A percentile compares a stretch with the other conserved stretches of the same genome.
These are phyloP conservation scores for Bipolaris bicolor DNA, from an alignment of 2,329 filamentous ascomycete species.

Conservation along the genomic window DNA sequence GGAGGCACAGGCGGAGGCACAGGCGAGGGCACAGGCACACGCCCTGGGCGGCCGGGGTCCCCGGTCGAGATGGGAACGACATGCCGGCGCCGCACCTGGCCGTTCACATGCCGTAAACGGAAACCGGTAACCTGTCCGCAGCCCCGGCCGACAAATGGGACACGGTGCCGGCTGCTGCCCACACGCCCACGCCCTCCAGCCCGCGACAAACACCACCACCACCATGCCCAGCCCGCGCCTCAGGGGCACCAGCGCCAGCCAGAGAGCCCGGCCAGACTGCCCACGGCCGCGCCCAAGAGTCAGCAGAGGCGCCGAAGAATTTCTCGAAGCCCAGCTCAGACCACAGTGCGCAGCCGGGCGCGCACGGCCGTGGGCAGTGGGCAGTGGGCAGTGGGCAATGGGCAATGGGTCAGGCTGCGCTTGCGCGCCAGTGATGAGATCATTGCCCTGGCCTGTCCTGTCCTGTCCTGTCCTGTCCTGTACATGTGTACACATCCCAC, in stretches of 20 bases:
- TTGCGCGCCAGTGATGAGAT: slow-evolving; percentile 17
- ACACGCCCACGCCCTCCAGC: too few relatives aligned
- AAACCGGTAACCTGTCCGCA: slow-evolving; percentile 28
- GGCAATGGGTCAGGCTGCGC: background rate
- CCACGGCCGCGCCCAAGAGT: slow-evolving; percentile 27
- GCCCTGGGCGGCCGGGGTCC: background rate
- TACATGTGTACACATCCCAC: slow-evolving; percentile 21
- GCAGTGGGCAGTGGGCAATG: background rate
- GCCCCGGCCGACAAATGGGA: slow-evolving; percentile 45
- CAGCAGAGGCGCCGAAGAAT: slow-evolving; percentile 36
- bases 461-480: slow-evolving; percentile 10
- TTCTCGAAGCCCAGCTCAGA: slow-evolving; percentile 32
- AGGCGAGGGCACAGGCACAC: slow-evolving; percentile 1
- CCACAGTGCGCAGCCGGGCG: slow-evolving; percentile 17
- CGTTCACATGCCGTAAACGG: slow-evolving; percentile 34
- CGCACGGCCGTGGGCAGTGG: background rate
- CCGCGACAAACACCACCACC: too few relatives aligned
- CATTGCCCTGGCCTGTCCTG: slow-evolving; percentile 20
- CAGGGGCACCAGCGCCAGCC: slow-evolving; percentile 30
- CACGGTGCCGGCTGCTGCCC: slow-evolving; percentile 19
- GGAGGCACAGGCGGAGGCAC: too few relatives aligned
- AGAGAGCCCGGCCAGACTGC: slow-evolving; percentile 22
- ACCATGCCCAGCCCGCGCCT: slow-evolving; percentile 12
- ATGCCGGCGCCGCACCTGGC: slow-evolving; percentile 34
- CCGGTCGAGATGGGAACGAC: slow-evolving; percentile 35